Base-by-base conservation (phyloP, 805 yeast species). In the Helenozyma baotianmanensis region DNA sequence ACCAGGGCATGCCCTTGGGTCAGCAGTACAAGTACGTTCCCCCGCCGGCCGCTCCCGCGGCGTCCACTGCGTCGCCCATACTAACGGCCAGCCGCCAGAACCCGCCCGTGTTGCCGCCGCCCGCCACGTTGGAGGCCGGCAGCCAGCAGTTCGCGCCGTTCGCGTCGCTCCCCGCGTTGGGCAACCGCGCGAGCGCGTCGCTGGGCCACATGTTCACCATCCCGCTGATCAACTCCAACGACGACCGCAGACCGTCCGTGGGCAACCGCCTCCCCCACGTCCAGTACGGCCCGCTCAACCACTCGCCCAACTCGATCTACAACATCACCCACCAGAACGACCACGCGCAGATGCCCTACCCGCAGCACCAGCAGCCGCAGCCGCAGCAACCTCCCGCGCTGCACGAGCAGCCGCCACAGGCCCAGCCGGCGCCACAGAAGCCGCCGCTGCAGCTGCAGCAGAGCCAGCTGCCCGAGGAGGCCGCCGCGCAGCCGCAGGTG, bases 21-120 rank as follows among this genome's bases (percentile, higher is more conserved):
- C 72, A 61, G 46, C 62, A 54, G 33, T 64, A 60, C 51, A 64
- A 61, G 72, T 64, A 64, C 47, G 70, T 63, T 41, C 27, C n/a
- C 12, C 8, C 18, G 9, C 21, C 9, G 9, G 9, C 21, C 21
- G 21, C 21, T 19, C 9, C 9, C 21, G 9, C 21, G 21, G 21
- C 21, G 9, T 9, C 9, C 9, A 19, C n/a, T n/a, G n/a, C n/a
- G n/a, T n/a, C n/a, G n/a, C n/a, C n/a, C n/a, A 11, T 56, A 56
- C 63, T 56, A 54, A 53, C 60, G 16, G 14, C n/a, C 40, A 74
- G 79, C 45, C 78, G 76, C 49, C 80, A 72, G 53, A 74, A 62
- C 30, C 76, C 78, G 6, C 80, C 80, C 9, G 78, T 75, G 12
- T 61, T 76, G 40, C 81, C 80, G 6, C 80, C 81, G 9, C 80